phyloP scores from a whole-genome alignment of 805 yeast species.

The Zygosaccharomyces bisporus region DNA sequence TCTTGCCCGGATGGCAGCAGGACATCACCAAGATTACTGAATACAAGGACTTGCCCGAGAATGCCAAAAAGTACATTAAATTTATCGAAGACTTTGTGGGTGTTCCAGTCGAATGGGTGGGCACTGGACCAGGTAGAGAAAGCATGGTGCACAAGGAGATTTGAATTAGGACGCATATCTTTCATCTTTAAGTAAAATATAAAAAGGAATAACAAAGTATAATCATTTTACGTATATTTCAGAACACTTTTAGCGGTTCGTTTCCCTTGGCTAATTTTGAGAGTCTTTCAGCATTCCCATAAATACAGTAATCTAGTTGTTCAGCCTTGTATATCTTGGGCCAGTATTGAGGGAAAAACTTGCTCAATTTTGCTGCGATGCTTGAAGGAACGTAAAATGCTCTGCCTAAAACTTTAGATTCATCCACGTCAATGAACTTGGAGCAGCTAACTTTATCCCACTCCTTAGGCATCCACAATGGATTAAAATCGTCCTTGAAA shows the following conservation, averaged over 20 bases:
- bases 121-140: conserved; percentile 97
- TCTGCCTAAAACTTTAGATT: conserved; percentile 53
- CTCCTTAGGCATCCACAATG: conserved; percentile 20
- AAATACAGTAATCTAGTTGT: conserved; percentile 51
- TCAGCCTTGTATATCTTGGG: conserved; percentile 35
- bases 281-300: conserved; percentile 23
- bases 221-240: conserved; percentile 4
- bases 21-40: conserved; percentile 69
- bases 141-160: conserved; percentile 69
- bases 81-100: conserved; percentile 80
- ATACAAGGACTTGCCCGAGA: conserved; percentile 79
- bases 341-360: conserved; percentile 17
- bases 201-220: neutral
- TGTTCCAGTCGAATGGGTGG: conserved; percentile 93
- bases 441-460: conserved; percentile 53
- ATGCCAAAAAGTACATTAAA: conserved; percentile 78
- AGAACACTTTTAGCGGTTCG: neutral
- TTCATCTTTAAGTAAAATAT: neutral
- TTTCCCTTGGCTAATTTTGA: neutral
- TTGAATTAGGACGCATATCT: conserved; percentile 9
- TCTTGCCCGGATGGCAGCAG: conserved; percentile 91
- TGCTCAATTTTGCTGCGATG: conserved; percentile 27
- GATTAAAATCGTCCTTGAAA: conserved; percentile 42
- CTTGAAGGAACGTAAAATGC: conserved; percentile 50
- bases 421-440: conserved; percentile 49